These are phyloP conservation scores for Peterozyma toletana DNA, from an alignment of 805 yeast genomes.

Conservation along the genomic window DNA sequence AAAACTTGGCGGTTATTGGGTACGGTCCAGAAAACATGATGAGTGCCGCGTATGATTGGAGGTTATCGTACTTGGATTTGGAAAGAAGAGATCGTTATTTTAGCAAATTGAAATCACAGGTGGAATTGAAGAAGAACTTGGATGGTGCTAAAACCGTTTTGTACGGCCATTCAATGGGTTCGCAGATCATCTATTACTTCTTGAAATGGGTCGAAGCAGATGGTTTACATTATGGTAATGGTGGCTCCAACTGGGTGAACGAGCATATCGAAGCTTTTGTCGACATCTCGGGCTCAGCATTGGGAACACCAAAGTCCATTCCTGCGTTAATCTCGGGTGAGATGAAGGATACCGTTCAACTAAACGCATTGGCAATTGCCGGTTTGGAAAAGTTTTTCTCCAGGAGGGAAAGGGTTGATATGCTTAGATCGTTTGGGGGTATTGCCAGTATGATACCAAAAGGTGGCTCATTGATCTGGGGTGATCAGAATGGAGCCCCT, in stretches of 20 bases:
- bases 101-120: constrained; percentile 60
- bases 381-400: constrained; percentile 93
- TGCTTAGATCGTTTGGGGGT: constrained; percentile 89
- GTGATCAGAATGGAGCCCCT: constrained; percentile 58
- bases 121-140: constrained; percentile 50
- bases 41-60: constrained; percentile 95
- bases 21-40: constrained; percentile 88
- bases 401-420: constrained; percentile 78
- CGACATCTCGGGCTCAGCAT: constrained; percentile 81
- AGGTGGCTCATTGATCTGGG: constrained; percentile 92
- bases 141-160: constrained; percentile 67
- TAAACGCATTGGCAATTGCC: constrained; percentile 86
- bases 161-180: constrained; percentile 94
- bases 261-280: constrained; percentile 74
- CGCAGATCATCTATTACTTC: constrained; percentile 82
- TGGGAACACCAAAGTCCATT: constrained; percentile 93
- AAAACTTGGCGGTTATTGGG: constrained; percentile 88
- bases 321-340: constrained; percentile 94
- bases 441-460: constrained; percentile 93
- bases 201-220: constrained; percentile 94
- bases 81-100: constrained; percentile 87
- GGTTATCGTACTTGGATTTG: constrained; percentile 81
- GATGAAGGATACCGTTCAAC: constrained; percentile 94
- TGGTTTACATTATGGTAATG: constrained; percentile 78
- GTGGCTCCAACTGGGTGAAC: constrained; percentile 87